phyloP scores from a whole-genome alignment of 2,329 filamentous ascomycete genomes.

The Monilinia polystroma region DNA sequence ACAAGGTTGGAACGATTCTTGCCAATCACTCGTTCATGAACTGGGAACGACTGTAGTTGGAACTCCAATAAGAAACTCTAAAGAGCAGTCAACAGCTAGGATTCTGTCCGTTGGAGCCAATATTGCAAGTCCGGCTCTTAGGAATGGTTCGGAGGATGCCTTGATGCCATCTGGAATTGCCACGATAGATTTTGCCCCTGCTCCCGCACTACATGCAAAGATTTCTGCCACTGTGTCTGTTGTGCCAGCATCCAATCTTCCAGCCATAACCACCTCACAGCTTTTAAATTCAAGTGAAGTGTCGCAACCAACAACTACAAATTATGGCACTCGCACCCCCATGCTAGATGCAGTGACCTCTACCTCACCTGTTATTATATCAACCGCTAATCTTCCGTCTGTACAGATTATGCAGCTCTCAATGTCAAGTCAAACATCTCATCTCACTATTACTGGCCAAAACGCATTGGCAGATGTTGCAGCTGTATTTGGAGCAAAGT shows the following conservation, averaged over 20 bases:
- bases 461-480: constrained; percentile 22
- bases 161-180: neutral
- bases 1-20: constrained; percentile 12
- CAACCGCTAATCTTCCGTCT: neutral
- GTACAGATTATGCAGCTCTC: neutral
- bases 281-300: neutral
- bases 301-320: neutral
- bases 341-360: neutral
- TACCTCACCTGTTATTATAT: neutral
- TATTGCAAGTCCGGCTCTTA: constrained; percentile 12
- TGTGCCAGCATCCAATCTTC: neutral
- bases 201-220: neutral
- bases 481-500: constrained; percentile 21
- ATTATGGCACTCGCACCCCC: neutral
- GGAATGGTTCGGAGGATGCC: neutral
- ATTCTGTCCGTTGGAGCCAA: neutral
- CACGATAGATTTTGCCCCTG: neutral
- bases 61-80: neutral
- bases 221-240: neutral
- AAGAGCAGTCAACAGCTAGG: constrained; percentile 1
- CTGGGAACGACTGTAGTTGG: constrained; percentile 5
- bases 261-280: neutral
- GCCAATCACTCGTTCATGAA: neutral
- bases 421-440: neutral
- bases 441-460: neutral